Percentiles rank a stretch among this genome's conserved stretches.
phyloP scores from a whole-genome alignment of 2,329 filamentous ascomycete genomes.

The Xylaria arbuscula region DNA sequence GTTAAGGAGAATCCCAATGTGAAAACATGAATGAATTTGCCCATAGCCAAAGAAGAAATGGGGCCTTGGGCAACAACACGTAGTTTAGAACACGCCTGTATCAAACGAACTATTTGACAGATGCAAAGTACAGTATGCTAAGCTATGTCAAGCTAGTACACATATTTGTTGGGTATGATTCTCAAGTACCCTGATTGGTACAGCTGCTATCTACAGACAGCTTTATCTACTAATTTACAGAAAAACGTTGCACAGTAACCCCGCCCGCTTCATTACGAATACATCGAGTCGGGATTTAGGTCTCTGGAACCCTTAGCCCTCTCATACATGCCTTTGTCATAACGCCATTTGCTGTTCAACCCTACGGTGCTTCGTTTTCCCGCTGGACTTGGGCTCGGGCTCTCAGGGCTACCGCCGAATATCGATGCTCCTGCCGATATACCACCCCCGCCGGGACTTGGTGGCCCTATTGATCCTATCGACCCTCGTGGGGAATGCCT shows the following conservation, averaged over 20 bases:
- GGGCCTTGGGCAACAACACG: not conserved
- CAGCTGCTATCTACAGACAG: constrained; percentile 8
- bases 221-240: constrained; percentile 2
- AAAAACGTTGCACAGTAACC: not conserved
- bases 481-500: constrained; percentile 65
- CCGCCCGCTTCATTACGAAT: constrained; percentile 20
- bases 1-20: too few relatives aligned
- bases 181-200: constrained; percentile 6
- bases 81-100: not conserved
- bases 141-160: not conserved
- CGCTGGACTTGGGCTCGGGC: constrained; percentile 74
- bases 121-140: not conserved
- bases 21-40: too few relatives aligned
- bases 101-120: not conserved
- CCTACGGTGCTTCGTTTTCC: constrained; percentile 78
- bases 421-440: constrained; percentile 47
- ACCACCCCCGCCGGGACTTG: constrained; percentile 15
- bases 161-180: constrained; percentile 12
- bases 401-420: constrained; percentile 67
- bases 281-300: constrained; percentile 23
- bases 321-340: constrained; percentile 73
- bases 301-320: constrained; percentile 31
- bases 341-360: constrained; percentile 94
- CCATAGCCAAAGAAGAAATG: not conserved
- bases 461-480: constrained; percentile 56